Evolutionary conservation across 768 basidiomycete species (phyloP), one percentile per base, ranked within the genome.

Genomic region (Sporobolomyces pararoseus): DNA sequence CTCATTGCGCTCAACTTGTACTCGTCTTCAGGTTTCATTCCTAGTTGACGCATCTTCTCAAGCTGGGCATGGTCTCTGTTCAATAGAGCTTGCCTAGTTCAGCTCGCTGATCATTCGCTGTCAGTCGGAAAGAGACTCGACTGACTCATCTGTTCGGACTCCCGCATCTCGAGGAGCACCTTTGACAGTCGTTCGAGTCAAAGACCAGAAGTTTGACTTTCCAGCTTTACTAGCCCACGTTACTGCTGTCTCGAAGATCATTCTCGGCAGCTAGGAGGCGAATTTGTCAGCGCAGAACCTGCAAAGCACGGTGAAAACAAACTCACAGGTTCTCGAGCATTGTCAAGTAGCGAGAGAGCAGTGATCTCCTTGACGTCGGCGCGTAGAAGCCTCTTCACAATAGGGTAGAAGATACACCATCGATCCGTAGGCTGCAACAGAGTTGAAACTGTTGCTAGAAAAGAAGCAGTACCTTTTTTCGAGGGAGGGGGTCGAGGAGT

Each of bases 321-420:
- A 79, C 89, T 39, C 78, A 97, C 94, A 1, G 90, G 87, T 55
- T 86, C 82, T 70, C 91, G 88, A 79, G 95, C 83, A 2, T 87
- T 86, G 34, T 84, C 82, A 34, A 98, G 79, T n/a, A 99, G 76
- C 52, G 85, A 87, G 59, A 83, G 83, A 67, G 90, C 90, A 57
- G 89, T 85, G 54, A 97, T 84, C 10, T 83, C 83, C 3, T 83
- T 83, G 27, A 97, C 82, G 74, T 98, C 96, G 3, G 87, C 90
- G 66, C 88, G 88, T 46, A 98, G 82, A 67, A 93, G 86, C 75
- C 92, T 88, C 53, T 90, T 84, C 49, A 98, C 80, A 0, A 89
- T 90, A 0, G 96, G 95, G 75, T 98, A 98, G 13, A 99, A 79
- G 49, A 98, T 95, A 76, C 93, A 97, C 95, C 96, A 98, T 27